Conservation (phyloP, 202 grass and related monocot genomes). For the Setaria viridis region DNA sequence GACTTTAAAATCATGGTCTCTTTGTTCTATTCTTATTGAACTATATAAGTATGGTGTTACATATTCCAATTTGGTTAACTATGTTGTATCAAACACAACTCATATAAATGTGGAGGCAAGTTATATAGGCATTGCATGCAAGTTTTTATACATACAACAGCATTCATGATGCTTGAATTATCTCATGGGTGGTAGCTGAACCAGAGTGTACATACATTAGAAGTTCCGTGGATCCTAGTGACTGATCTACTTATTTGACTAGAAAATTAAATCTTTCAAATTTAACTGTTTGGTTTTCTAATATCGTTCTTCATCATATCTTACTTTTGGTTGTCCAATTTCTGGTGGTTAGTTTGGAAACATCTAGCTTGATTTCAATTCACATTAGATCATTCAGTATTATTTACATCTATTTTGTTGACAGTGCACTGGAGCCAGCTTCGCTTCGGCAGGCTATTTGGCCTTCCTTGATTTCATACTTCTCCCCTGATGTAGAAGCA, state of each 20-base stretch:
- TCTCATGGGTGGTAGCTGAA: not conserved
- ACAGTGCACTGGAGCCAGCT: constrained; percentile 69
- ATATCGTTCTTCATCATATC: not conserved
- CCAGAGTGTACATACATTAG: not conserved
- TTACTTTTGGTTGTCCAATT: constrained; percentile 1
- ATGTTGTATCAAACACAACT: not conserved
- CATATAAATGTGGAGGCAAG: constrained; percentile 6
- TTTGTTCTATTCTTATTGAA: constrained; percentile 12
- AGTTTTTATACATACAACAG: not conserved
- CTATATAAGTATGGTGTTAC: not conserved
- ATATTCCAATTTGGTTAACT: constrained; percentile 14
- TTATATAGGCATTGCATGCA: not conserved
- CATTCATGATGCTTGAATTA: constrained; percentile 24
- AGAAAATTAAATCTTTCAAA: not conserved
- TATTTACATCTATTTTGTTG: constrained; percentile 29
- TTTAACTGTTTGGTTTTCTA: not conserved
- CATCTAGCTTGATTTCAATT: constrained; percentile 21
- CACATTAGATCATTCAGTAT: constrained; percentile 19
- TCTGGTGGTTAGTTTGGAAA: not conserved
- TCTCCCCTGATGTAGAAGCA: constrained; percentile 61
- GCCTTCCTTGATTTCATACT: constrained; percentile 62
- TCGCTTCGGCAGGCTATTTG: constrained; percentile 69
- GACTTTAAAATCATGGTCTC: not conserved
- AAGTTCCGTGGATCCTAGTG: not conserved
- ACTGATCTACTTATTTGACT: constrained; percentile 11